A percentile compares a stretch with the other conserved stretches of the same genome.
Conservation (phyloP, 129 eudicot species). For the Logfia minima region DNA sequence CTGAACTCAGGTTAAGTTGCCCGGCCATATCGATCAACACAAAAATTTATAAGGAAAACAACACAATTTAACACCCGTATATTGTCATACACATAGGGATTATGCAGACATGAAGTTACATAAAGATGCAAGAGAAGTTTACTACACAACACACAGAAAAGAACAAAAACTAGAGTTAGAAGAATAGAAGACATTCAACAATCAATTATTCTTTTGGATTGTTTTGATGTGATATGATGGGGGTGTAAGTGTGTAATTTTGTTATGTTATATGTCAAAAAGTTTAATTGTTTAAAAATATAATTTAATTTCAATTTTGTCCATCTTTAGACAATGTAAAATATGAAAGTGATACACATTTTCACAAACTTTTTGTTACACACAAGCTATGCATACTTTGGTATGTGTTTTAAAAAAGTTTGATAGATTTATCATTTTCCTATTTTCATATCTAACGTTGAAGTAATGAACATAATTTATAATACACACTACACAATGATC, state of each 20-base stretch:
- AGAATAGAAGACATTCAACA: constrained; percentile 1
- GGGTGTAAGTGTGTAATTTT: not conserved
- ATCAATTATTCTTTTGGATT: constrained; percentile 25
- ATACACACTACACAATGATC: no score
- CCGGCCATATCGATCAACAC: not conserved
- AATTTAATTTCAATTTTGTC: no score
- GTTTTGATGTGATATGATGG: constrained; percentile 7
- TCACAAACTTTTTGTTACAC: no score
- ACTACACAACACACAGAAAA: constrained; percentile 22
- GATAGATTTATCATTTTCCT: no score
- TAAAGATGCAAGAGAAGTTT: constrained; percentile 32
- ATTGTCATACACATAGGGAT: not conserved
- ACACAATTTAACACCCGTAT: not conserved
- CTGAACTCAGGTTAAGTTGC: not conserved
- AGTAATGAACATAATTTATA: no score
- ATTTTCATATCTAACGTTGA: no score
- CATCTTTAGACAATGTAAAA: no score
- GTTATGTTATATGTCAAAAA: no score
- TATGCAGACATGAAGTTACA: constrained; percentile 17
- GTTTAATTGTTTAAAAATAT: no score
- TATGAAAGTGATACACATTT: no score
- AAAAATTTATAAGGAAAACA: not conserved
- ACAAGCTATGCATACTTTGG: no score
- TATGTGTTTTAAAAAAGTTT: no score
- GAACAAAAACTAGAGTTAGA: constrained; percentile 26